Base-by-base conservation (phyloP, 129 eudicot genomes). In the Pseudognaphalium luteoalbum region DNA sequence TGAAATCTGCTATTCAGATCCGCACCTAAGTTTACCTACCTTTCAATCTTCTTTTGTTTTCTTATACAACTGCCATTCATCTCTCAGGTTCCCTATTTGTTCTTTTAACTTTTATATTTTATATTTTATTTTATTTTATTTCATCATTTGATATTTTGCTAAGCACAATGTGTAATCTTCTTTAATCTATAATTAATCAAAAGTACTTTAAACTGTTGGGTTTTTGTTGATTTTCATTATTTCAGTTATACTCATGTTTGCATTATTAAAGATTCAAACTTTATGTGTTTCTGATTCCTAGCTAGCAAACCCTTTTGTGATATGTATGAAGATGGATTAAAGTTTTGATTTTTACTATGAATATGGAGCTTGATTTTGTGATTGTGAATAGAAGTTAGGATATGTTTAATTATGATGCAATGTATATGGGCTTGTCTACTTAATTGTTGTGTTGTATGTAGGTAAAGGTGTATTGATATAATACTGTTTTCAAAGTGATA, bases 61-160 rank as follows among this genome's bases (percentile, higher is more conserved):
- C 70, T 19, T 61, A 32, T 20, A 61, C 69, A 77, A 77, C 75
- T 76, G 9, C 3, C 51, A 66, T 76, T 75, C 79, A 75, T 75
- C 21, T 66, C 61, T 66, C 61, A 70, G 76, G 81, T 70, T 5
- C 68, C 41, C 41, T 7, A 6, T 37, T 19, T 20, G 57, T 72
- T 28, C 59, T 61, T 47, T 17, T 73, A 33, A n/a, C n/a, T n/a
- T n/a, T n/a, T n/a, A n/a, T n/a, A n/a, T n/a, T n/a, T n/a, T n/a
- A n/a, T n/a, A n/a, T n/a, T 14, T 29, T 16, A 50, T 19, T 25
- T 5, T 17, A 39, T 69, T 78, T 59, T 32, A 78, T 78, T 70
- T 58, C 39, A 35, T 30, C 28, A 59, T 42, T 11, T 59, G 32
- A 15, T n/a, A 34, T 7, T 56, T 39, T 42, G 54, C 34, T 60